Conservation (phyloP, 176 grass and related monocot genomes). For the Musa itinerans region DNA sequence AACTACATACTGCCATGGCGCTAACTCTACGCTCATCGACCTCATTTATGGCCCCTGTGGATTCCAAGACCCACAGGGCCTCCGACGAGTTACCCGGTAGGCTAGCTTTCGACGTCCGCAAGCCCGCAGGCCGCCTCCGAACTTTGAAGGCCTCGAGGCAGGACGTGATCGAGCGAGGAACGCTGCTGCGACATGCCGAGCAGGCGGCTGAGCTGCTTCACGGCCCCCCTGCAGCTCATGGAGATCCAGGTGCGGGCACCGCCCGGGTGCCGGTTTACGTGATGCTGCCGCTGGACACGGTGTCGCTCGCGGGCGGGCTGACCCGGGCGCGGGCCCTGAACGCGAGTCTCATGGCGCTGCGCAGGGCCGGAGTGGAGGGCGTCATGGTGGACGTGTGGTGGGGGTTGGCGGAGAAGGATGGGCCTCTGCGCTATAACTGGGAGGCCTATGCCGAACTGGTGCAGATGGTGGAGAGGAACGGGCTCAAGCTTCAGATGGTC, state of each 20-base stretch:
- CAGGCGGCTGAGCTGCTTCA: constrained; percentile 32
- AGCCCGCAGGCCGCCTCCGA: constrained; percentile 12
- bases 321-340: constrained; percentile 41
- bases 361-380: constrained; percentile 77
- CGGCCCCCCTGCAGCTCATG: not conserved
- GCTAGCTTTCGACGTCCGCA: constrained; percentile 16
- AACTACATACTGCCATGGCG: constrained; percentile 39
- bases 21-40: constrained; percentile 45
- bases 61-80: constrained; percentile 40
- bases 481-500: constrained; percentile 75
- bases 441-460: constrained; percentile 75
- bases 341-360: constrained; percentile 68
- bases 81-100: constrained; percentile 24
- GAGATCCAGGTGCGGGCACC: not conserved
- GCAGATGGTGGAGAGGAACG: constrained; percentile 68
- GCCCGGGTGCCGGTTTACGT: constrained; percentile 68
- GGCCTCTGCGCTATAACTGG: constrained; percentile 64
- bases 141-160: constrained; percentile 2
- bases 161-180: not conserved
- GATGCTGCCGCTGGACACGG: constrained; percentile 88
- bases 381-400: constrained; percentile 99
- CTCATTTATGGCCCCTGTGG: constrained; percentile 40
- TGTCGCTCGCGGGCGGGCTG: constrained; percentile 40
- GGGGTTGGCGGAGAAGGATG: constrained; percentile 77
- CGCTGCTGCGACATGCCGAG: not conserved